Conservation (phyloP, 1,284 basidiomycete species). For the Sphagnurus paluster region DNA sequence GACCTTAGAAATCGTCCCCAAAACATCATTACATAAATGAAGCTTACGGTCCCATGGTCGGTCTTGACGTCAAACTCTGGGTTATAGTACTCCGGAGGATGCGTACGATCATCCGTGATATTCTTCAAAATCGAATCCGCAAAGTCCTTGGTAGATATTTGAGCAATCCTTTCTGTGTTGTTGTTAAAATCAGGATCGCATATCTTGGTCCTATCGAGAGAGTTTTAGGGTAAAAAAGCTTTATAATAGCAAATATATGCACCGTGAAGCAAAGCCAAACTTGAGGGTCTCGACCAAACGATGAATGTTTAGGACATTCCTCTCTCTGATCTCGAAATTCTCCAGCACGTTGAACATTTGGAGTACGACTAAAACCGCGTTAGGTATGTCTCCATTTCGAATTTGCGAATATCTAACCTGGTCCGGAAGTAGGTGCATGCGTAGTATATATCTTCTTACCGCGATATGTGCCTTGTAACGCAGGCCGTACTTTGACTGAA, state of each 20-base stretch:
- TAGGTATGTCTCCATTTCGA: background rate
- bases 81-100: slow-evolving; percentile 80
- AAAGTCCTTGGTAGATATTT: slow-evolving; percentile 74
- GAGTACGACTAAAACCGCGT: slow-evolving; percentile 51
- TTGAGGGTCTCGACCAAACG: slow-evolving; percentile 78
- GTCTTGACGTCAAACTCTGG: slow-evolving; percentile 75
- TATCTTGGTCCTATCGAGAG: slow-evolving; percentile 64
- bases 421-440: slow-evolving; percentile 81
- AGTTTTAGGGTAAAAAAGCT: slow-evolving; percentile 6
- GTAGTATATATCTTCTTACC: slow-evolving; percentile 83
- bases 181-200: slow-evolving; percentile 74
- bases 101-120: slow-evolving; percentile 82
- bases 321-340: slow-evolving; percentile 53
- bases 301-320: slow-evolving; percentile 64
- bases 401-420: slow-evolving; percentile 35
- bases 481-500: slow-evolving; percentile 66
- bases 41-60: slow-evolving; percentile 84
- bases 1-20: background rate
- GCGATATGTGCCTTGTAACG: slow-evolving; percentile 76
- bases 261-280: slow-evolving; percentile 80
- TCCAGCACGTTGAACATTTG: slow-evolving; percentile 83
- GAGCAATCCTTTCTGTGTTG: slow-evolving; percentile 53
- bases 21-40: background rate
- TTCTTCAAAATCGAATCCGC: slow-evolving; percentile 61
- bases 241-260: slow-evolving; percentile 13